These are phyloP conservation scores for Diaporthe sp. DNA, from an alignment of 2,329 filamentous ascomycete genomes.

Conservation along the genomic window DNA sequence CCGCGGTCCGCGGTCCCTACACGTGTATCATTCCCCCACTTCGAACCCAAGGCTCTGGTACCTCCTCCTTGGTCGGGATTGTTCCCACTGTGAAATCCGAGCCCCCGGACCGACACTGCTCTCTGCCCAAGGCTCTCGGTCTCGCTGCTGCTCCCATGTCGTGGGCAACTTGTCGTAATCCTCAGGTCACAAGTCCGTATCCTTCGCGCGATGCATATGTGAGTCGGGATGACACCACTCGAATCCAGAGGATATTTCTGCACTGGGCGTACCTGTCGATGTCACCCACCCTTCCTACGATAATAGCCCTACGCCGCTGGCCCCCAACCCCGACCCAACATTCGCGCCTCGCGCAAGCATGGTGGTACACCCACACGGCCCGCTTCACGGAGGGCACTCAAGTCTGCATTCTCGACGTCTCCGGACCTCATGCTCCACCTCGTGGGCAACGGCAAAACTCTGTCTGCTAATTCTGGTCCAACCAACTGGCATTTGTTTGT, in stretches of 20 bases:
- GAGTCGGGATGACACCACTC: neutral
- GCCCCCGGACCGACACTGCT: neutral
- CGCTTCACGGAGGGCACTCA: conserved; percentile 5
- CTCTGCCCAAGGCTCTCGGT: neutral
- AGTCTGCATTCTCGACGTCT: conserved; percentile 14
- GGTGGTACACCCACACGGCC: neutral
- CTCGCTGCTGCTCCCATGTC: neutral
- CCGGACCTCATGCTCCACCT: neutral
- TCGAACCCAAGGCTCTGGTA: conserved; percentile 5
- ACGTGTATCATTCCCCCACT: neutral
- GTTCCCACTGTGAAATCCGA: neutral
- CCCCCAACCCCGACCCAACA: neutral
- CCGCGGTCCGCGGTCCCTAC: neutral
- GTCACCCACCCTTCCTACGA: conserved; percentile 25
- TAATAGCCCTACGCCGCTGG: neutral
- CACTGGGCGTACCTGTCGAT: neutral
- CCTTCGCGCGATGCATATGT: neutral
- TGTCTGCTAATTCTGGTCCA: conserved; percentile 18
- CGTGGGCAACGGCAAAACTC: neutral
- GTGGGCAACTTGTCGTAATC: neutral
- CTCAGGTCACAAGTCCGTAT: neutral
- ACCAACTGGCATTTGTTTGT: neutral
- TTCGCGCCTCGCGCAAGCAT: neutral
- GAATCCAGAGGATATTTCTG: conserved; percentile 8
- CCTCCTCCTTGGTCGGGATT: neutral